Percentiles rank a stretch among this genome's conserved stretches.
phyloP scores from a whole-genome alignment of 108 stramenopile genomes.

The Asterionellopsis glacialis region DNA sequence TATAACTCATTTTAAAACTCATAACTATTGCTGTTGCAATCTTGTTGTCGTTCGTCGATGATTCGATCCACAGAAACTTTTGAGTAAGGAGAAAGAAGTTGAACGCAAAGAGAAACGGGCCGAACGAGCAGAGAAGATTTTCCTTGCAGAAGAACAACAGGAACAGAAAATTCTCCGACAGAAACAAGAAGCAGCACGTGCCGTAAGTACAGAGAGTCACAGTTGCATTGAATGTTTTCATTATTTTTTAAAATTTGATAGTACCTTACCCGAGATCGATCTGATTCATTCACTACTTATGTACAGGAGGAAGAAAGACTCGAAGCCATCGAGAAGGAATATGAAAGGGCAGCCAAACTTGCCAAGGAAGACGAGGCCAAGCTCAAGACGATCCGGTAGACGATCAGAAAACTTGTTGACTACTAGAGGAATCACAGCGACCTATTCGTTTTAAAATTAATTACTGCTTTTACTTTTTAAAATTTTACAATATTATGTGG shows the following conservation, averaged over 20 bases:
- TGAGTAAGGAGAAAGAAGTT: constrained; percentile 27
- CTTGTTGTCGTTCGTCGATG: no score
- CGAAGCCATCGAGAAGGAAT: constrained; percentile 36
- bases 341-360: constrained; percentile 29
- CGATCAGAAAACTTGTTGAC: no score
- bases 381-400: no score
- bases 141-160: constrained; percentile 34
- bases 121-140: constrained; percentile 28
- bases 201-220: constrained; percentile 32
- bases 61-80: constrained; percentile 21
- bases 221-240: no score
- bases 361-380: no score
- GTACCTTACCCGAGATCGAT: neutral
- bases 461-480: no score
- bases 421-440: no score
- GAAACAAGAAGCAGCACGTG: constrained; percentile 28
- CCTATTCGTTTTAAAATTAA: no score
- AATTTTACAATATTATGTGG: no score
- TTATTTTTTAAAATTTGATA: no score
- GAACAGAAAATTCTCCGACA: constrained; percentile 37
- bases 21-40: no score
- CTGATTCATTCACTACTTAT: neutral
- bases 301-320: constrained; percentile 32
- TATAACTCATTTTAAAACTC: no score
- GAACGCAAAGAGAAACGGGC: constrained; percentile 33